Conservation (phyloP, 345 rosid species). For the Brassica nigra region DNA sequence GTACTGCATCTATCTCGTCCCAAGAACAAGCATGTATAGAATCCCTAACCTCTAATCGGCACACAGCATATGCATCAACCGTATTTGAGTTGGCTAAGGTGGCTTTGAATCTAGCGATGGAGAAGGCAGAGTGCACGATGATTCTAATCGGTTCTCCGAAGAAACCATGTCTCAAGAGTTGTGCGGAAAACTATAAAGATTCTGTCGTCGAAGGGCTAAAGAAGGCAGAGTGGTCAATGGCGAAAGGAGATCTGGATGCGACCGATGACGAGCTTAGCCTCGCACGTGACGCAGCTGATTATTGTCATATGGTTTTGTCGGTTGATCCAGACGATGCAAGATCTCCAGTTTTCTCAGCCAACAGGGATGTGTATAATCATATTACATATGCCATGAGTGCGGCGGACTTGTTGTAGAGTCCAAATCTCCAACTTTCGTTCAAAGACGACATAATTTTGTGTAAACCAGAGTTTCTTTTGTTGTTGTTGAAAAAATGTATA, state of each 20-base stretch:
- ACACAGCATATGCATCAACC: slow-evolving; percentile 15
- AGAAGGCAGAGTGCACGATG: slow-evolving; percentile 23
- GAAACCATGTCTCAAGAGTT: slow-evolving; percentile 41
- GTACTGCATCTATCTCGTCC: slow-evolving; percentile 29
- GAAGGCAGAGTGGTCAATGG: slow-evolving; percentile 19
- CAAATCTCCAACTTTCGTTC: not conserved
- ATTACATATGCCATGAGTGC: slow-evolving; percentile 37
- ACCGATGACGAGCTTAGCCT: slow-evolving; percentile 21
- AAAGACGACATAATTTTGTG: not conserved
- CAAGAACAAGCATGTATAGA: slow-evolving; percentile 28
- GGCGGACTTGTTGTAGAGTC: slow-evolving; percentile 25
- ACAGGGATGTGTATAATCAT: slow-evolving; percentile 34
- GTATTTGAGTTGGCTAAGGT: slow-evolving; percentile 25
- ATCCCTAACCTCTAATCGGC: slow-evolving; percentile 12
- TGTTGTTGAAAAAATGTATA: not conserved
- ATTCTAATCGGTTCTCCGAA: slow-evolving; percentile 31
- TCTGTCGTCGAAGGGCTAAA: slow-evolving; percentile 21
- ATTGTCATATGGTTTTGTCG: slow-evolving; percentile 36
- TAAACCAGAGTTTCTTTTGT: not conserved
- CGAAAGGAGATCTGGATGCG: slow-evolving; percentile 25
- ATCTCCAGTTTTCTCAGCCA: slow-evolving; percentile 15
- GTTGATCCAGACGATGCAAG: slow-evolving; percentile 38
- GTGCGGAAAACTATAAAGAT: slow-evolving; percentile 34
- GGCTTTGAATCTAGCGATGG: not conserved
- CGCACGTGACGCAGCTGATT: slow-evolving; percentile 38